Evolutionary conservation across 345 rosid species (phyloP).

Genomic region (Lenwebbia sp.): DNA sequence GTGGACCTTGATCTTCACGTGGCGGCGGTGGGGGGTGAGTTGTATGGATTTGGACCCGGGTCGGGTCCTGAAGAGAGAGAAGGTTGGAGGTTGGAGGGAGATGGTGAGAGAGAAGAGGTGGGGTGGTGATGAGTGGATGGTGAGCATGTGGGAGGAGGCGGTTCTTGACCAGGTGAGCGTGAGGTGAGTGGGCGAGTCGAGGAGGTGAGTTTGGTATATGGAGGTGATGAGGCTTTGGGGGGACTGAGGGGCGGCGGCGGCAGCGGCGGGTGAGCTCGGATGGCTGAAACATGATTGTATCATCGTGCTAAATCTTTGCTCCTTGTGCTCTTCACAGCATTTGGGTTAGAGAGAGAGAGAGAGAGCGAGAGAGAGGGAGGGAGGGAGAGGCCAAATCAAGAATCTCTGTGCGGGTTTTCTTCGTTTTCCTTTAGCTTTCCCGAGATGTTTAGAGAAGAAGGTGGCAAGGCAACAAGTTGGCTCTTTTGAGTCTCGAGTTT

Average conservation of each 20-base stretch:
- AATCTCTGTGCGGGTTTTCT: neutral
- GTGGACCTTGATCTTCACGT: conserved; percentile 35
- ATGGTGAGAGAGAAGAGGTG: conserved; percentile 37
- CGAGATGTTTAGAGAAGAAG: neutral
- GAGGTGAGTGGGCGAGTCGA: conserved; percentile 23
- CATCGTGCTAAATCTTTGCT: conserved; percentile 14
- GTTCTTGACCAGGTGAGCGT: conserved; percentile 47
- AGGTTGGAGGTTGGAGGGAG: conserved; percentile 27
- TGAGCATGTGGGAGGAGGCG: conserved; percentile 34
- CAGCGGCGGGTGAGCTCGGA: conserved; percentile 9
- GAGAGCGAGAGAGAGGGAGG: neutral
- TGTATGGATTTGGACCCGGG: conserved; percentile 45
- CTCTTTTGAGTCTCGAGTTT: neutral
- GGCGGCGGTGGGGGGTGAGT: conserved; percentile 18
- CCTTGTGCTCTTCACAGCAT: neutral
- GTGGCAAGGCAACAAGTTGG: neutral
- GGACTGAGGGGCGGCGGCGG: conserved; percentile 12
- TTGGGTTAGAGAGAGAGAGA: neutral
- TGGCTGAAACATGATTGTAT: conserved; percentile 43
- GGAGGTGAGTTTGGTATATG: conserved; percentile 32
- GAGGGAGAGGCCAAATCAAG: neutral
- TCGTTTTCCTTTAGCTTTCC: neutral
- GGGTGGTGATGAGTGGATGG: conserved; percentile 21
- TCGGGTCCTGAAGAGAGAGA: conserved; percentile 33
- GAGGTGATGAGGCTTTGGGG: conserved; percentile 42